phyloP scores from a whole-genome alignment of 2,329 filamentous ascomycete genomes.

The Trichoderma aggressivum region DNA sequence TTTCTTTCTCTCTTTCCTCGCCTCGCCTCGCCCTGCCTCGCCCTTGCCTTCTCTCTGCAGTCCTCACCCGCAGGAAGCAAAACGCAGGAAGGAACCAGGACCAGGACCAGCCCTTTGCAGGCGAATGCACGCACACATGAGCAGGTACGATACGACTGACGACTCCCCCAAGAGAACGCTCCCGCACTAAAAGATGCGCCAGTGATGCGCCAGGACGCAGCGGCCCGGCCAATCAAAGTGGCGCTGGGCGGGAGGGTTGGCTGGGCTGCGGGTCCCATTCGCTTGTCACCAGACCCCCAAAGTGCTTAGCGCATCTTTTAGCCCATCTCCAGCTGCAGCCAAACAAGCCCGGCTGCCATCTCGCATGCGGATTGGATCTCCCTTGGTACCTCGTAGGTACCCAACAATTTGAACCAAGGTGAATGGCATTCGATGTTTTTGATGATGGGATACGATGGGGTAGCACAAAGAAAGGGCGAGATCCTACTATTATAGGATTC shows the following conservation, averaged over 20 bases:
- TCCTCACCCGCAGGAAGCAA: background rate
- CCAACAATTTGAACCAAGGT: background rate
- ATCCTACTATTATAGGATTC: background rate
- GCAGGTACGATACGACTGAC: background rate
- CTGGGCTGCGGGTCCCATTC: slow-evolving; percentile 10
- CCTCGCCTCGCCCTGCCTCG: background rate
- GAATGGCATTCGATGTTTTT: background rate
- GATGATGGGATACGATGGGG: background rate
- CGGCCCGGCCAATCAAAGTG: slow-evolving; percentile 6
- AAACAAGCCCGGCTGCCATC: background rate
- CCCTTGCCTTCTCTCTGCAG: background rate
- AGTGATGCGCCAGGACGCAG: background rate
- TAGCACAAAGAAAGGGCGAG: background rate
- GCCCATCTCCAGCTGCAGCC: background rate
- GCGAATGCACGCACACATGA: background rate
- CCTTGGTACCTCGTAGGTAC: background rate
- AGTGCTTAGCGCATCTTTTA: background rate
- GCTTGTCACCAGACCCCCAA: slow-evolving; percentile 18
- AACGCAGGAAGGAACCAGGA: background rate
- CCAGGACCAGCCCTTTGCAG: background rate
- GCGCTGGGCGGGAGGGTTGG: slow-evolving; percentile 3
- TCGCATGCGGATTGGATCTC: background rate
- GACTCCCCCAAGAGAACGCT: background rate
- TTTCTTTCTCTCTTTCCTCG: background rate
- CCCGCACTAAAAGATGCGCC: background rate